phyloP scores from a whole-genome alignment of 305 asterid genomes.

The Stenogyne calaminthoides region DNA sequence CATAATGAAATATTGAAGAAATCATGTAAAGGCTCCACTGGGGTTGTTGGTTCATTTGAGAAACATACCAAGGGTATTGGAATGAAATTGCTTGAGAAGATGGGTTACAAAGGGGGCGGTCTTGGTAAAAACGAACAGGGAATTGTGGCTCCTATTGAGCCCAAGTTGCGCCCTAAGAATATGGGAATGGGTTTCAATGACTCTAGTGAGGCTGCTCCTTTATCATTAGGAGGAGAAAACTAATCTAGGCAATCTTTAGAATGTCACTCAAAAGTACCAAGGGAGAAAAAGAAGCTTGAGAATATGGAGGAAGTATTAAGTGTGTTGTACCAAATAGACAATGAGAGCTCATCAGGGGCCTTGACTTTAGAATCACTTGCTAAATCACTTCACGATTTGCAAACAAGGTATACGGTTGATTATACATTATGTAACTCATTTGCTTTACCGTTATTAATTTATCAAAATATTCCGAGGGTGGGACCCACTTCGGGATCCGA shows the following conservation, averaged over 20 bases:
- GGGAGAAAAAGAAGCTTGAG: constrained; percentile 66
- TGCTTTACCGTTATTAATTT: constrained; percentile 79
- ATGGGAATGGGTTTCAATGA: constrained; percentile 95
- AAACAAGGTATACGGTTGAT: constrained; percentile 56
- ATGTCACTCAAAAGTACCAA: constrained; percentile 40
- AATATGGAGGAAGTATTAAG: constrained; percentile 63
- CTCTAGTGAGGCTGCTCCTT: constrained; percentile 60
- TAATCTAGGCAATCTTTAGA: constrained; percentile 42
- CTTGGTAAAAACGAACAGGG: constrained; percentile 91
- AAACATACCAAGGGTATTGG: constrained; percentile 83
- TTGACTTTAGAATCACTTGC: constrained; percentile 78
- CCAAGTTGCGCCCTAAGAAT: constrained; percentile 76
- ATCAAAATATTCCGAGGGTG: constrained; percentile 85
- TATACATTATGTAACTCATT: constrained; percentile 68
- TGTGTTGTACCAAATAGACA: constrained; percentile 57
- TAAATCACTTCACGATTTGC: constrained; percentile 61
- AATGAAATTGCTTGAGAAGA: constrained; percentile 72
- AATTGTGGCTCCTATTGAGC: constrained; percentile 74
- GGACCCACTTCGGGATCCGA: constrained; percentile 93
- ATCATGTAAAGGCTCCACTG: constrained; percentile 46
- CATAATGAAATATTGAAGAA: constrained; percentile 38
- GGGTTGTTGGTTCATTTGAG: constrained; percentile 74
- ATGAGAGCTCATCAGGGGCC: constrained; percentile 60
- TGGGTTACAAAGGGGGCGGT: constrained; percentile 97
- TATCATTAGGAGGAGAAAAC: constrained; percentile 51